These are phyloP conservation scores for Penicillium odoratum DNA, from an alignment of 495 filamentous ascomycete species.

Conservation along the genomic window DNA sequence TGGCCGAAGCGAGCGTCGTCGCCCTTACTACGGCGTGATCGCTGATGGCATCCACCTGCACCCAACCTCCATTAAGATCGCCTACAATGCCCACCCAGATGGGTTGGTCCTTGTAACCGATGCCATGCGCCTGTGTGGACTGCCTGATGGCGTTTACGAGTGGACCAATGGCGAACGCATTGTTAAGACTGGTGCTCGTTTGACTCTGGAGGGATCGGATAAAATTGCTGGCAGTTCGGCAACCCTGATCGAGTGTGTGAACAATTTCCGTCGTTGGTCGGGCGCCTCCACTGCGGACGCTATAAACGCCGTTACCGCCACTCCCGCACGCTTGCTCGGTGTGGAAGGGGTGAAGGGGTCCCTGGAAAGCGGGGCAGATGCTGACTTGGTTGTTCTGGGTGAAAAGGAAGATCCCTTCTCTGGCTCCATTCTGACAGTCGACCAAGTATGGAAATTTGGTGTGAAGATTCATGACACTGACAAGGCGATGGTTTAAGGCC, in stretches of 20 bases:
- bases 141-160: constrained; percentile 73
- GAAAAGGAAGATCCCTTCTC: constrained; percentile 48
- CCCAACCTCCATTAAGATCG: constrained; percentile 58
- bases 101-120: constrained; percentile 63
- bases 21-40: constrained; percentile 62
- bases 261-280: constrained; percentile 75
- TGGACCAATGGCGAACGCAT: constrained; percentile 77
- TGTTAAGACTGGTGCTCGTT: constrained; percentile 63
- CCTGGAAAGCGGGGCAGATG: constrained; percentile 70
- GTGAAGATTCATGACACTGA: constrained; percentile 45
- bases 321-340: constrained; percentile 72
- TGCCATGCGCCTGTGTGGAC: constrained; percentile 60
- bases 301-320: constrained; percentile 67
- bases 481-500: constrained; percentile 20
- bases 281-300: constrained; percentile 62
- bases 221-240: constrained; percentile 72
- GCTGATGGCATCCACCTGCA: constrained; percentile 65
- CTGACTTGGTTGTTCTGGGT: constrained; percentile 72
- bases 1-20: constrained; percentile 44
- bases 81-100: constrained; percentile 56
- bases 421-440: constrained; percentile 54
- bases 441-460: constrained; percentile 82
- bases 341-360: constrained; percentile 65
- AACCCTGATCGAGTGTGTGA: constrained; percentile 75
- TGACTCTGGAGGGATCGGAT: constrained; percentile 68